These are phyloP conservation scores for Lachancea cidri DNA, from an alignment of 805 yeast genomes.

Conservation along the genomic window DNA sequence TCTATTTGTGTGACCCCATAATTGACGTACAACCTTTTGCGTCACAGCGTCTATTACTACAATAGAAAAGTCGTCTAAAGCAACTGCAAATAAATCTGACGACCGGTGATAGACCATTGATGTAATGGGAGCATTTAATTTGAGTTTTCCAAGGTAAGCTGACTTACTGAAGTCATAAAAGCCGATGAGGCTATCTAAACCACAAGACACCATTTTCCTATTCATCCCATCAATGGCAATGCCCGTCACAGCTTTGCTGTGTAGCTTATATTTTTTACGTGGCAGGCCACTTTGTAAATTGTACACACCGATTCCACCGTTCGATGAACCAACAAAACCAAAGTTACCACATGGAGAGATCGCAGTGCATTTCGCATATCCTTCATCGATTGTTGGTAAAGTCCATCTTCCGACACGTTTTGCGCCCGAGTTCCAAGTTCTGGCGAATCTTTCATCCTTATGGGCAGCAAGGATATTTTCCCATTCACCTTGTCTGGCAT, in stretches of 20 bases:
- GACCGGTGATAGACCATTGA: constrained; percentile 70
- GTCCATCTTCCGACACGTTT: constrained; percentile 76
- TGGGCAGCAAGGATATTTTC: constrained; percentile 89
- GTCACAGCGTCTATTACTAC: constrained; percentile 79
- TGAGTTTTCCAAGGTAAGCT: constrained; percentile 58
- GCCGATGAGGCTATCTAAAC: constrained; percentile 84
- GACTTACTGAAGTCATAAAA: constrained; percentile 80
- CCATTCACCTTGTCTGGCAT: constrained; percentile 83
- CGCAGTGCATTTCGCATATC: constrained; percentile 66
- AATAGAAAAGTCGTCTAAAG: constrained; percentile 80
- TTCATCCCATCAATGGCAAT: constrained; percentile 87
- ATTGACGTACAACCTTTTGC: constrained; percentile 74
- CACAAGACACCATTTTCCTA: constrained; percentile 76
- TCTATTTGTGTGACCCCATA: constrained; percentile 86
- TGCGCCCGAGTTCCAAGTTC: constrained; percentile 82
- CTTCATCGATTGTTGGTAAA: constrained; percentile 71
- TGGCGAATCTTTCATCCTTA: constrained; percentile 72
- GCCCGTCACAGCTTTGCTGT: constrained; percentile 82
- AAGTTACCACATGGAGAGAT: constrained; percentile 94
- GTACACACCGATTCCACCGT: constrained; percentile 79
- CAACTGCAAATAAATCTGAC: constrained; percentile 79
- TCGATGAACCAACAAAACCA: constrained; percentile 82
- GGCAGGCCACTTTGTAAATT: constrained; percentile 88
- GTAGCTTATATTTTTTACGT: constrained; percentile 64
- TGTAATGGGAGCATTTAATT: constrained; percentile 73